Evolutionary conservation across 2,329 filamentous ascomycete species (phyloP), one percentile per base, ranked within the genome.

Genomic region (Laburnicola sp.): DNA sequence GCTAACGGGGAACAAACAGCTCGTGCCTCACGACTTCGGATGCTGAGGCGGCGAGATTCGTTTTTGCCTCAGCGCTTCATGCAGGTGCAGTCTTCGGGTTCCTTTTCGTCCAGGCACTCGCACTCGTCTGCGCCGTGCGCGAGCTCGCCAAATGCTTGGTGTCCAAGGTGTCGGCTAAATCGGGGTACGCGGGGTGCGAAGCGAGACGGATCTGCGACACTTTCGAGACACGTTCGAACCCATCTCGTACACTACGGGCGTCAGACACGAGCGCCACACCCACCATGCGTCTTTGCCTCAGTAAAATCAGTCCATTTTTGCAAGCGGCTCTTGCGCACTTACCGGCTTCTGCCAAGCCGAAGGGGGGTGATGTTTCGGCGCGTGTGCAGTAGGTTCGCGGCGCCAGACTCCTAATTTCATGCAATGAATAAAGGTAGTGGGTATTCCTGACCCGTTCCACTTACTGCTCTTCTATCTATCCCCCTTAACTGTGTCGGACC

Each of bases 121-220:
- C 50, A 58, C 50, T 56, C 55, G 58, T 54, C 50, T 44, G 43
- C 35, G 50, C 47, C 50, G 57, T 53, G 34, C 35, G 48, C 54
- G 49, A 60, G 57, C 63, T 65, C 65, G 53, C 58, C 53, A 45
- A 43, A 43, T 40, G 38, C 31, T 32, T 43, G 35, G 40, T 9
- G 40, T 56, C 58, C 56, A 58, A 9, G 51, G 50, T n/a, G 55
- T 70, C 21, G 62, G 45, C 64, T 58, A 31, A 50, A 53, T 63
- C 50, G 60, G 48, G 65, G 39, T 45, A 54, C 54, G 59, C 55
- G 56, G 50, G 51, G 57, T 56, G 53, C 52, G 58, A 72, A 66
- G 65, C 67, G 68, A 69, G 65, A 71, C 65, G 55, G 57, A 68
- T 62, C 67, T 69, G 69, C 65, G 68, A 72, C 68, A 65, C 59